A percentile compares a stretch with the other conserved stretches of the same genome.
These are phyloP conservation scores for Bauhinia variegata DNA, from an alignment of 306 rosid species.

Conservation along the genomic window DNA sequence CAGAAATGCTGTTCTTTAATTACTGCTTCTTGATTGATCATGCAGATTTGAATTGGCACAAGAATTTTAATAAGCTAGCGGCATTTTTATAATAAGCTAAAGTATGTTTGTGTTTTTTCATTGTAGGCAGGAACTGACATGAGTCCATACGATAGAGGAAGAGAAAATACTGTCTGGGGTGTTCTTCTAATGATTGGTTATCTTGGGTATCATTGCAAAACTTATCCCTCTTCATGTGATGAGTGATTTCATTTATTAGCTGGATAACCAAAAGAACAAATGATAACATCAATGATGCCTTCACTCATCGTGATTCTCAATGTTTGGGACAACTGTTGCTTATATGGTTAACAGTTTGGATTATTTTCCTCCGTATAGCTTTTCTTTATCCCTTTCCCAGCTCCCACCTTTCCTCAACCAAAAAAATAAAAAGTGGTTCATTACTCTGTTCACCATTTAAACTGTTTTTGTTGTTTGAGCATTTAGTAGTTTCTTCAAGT, in stretches of 20 bases:
- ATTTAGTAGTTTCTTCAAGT: conserved; percentile 12
- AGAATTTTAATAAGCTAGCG: conserved; percentile 3
- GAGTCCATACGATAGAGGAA: conserved; percentile 79
- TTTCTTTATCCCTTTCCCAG: not conserved
- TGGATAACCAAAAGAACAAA: not conserved
- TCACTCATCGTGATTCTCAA: conserved; percentile 24
- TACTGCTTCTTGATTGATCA: conserved; percentile 24
- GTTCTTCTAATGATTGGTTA: conserved; percentile 85
- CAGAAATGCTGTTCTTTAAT: conserved; percentile 4
- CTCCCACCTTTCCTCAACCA: too few relatives aligned
- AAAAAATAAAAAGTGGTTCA: too few relatives aligned
- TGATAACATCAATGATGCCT: conserved; percentile 32
- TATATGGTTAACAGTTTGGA: conserved; percentile 1
- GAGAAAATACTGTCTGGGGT: conserved; percentile 98
- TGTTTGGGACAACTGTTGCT: conserved; percentile 12
- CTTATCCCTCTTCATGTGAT: conserved; percentile 31
- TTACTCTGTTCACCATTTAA: not conserved
- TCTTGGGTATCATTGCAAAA: conserved; percentile 74
- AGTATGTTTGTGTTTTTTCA: conserved; percentile 33
- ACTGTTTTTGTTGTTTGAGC: conserved; percentile 25
- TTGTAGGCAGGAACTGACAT: conserved; percentile 84
- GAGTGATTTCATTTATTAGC: conserved; percentile 21
- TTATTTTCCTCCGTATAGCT: conserved; percentile 10
- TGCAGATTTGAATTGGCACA: conserved; percentile 23
- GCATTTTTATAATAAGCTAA: conserved; percentile 34